These are phyloP conservation scores for Suhomyces prunicola DNA, from an alignment of 805 yeast species.

Conservation along the genomic window DNA sequence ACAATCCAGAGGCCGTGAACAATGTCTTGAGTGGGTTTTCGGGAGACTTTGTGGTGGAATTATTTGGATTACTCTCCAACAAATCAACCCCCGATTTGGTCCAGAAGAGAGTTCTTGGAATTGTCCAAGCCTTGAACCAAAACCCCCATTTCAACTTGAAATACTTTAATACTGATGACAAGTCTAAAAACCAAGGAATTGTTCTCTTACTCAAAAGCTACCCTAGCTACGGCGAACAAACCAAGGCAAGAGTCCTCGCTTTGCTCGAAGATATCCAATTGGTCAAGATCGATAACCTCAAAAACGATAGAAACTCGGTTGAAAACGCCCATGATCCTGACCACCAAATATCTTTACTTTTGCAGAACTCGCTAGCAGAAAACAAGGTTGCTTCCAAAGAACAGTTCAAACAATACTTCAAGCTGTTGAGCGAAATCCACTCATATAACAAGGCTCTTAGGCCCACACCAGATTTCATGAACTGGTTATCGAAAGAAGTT, in stretches of 20 bases:
- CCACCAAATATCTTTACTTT: constrained; percentile 30
- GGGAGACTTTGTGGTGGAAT: constrained; percentile 14
- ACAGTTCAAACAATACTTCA: constrained; percentile 10
- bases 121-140: constrained; percentile 46
- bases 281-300: constrained; percentile 8
- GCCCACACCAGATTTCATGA: constrained; percentile 45
- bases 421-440: constrained; percentile 31
- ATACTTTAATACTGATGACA: constrained; percentile 20
- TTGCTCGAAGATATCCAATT: constrained; percentile 45
- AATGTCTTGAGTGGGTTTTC: constrained; percentile 28
- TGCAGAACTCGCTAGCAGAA: constrained; percentile 31
- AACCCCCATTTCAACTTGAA: constrained; percentile 29
- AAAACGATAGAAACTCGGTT: constrained; percentile 13
- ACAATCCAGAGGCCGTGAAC: constrained; percentile 61
- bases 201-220: constrained; percentile 22
- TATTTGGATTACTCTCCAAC: constrained; percentile 19
- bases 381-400: constrained; percentile 11
- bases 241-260: constrained; percentile 40
- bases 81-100: constrained; percentile 25
- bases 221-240: constrained; percentile 23
- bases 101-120: constrained; percentile 50
- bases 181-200: constrained; percentile 16
- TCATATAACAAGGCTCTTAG: constrained; percentile 22
- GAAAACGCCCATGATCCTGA: constrained; percentile 22
- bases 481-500: constrained; percentile 58